Conservation (phyloP, 2,329 filamentous ascomycete genomes). For the Thielaviopsis ethacetica region DNA sequence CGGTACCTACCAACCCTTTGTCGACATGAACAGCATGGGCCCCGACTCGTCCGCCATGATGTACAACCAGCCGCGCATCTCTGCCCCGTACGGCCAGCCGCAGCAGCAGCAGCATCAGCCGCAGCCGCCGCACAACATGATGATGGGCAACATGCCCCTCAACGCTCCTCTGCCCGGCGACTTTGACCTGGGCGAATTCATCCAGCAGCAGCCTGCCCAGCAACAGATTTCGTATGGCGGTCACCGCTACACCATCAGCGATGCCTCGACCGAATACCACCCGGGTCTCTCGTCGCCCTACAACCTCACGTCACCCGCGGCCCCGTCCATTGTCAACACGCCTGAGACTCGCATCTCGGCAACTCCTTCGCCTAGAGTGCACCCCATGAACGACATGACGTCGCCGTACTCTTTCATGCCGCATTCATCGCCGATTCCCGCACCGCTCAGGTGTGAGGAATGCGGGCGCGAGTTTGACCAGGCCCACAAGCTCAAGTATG, state of each 20-base stretch:
- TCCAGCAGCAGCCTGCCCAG: neutral
- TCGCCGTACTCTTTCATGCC: conserved; percentile 18
- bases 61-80: conserved; percentile 4
- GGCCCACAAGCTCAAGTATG: conserved; percentile 42
- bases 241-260: conserved; percentile 11
- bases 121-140: neutral
- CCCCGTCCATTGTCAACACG: conserved; percentile 26
- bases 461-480: conserved; percentile 36
- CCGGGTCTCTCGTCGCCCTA: conserved; percentile 25
- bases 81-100: neutral
- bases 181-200: conserved; percentile 12
- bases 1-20: neutral
- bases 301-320: conserved; percentile 23
- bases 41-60: neutral
- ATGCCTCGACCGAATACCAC: conserved; percentile 12
- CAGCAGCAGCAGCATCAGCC: no score
- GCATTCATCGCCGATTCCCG: conserved; percentile 8
- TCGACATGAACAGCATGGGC: conserved; percentile 7
- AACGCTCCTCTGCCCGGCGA: conserved; percentile 2
- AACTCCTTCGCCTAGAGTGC: conserved; percentile 25
- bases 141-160: conserved; percentile 4
- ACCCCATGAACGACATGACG: conserved; percentile 20
- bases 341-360: conserved; percentile 29
- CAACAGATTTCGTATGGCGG: neutral
- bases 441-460: conserved; percentile 23